A percentile compares a stretch with the other conserved stretches of the same genome.
phyloP scores from a whole-genome alignment of 75 land plant genomes.

The Larix kaempferi region DNA sequence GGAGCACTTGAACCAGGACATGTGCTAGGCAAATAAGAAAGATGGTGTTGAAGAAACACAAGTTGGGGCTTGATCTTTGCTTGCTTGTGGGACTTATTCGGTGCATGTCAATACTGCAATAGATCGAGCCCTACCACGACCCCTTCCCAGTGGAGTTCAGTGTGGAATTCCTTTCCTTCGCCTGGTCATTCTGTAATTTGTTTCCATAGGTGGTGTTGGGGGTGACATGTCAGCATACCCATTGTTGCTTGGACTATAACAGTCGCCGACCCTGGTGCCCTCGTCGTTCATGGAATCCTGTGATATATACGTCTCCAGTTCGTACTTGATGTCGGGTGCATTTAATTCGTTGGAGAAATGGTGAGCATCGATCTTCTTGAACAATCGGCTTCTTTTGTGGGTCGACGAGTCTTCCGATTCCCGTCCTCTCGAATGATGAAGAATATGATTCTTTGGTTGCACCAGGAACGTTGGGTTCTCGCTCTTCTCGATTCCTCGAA shows the following conservation, averaged over 20 bases:
- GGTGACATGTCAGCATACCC: slow-evolving; percentile 13
- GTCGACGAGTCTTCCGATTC: slow-evolving; percentile 35
- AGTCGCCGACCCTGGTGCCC: neutral
- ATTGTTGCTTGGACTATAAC: neutral
- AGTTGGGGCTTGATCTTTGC: too few species aligned
- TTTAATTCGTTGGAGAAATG: slow-evolving; percentile 19
- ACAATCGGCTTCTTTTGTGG: neutral
- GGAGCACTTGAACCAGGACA: neutral
- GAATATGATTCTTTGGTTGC: slow-evolving; percentile 14
- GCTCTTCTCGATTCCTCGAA: slow-evolving; percentile 22
- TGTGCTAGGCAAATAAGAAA: too few species aligned
- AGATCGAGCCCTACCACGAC: too few species aligned
- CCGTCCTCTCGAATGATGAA: neutral
- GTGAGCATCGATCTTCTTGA: slow-evolving; percentile 11
- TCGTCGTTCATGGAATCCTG: neutral
- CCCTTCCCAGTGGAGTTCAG: slow-evolving; percentile 66
- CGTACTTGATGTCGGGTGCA: neutral
- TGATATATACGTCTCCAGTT: neutral
- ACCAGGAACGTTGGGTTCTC: slow-evolving; percentile 22
- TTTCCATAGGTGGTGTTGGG: slow-evolving; percentile 31
- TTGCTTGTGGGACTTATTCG: too few species aligned
- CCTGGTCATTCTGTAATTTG: slow-evolving; percentile 24
- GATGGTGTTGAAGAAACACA: too few species aligned
- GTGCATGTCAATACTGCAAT: too few species aligned
- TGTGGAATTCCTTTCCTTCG: slow-evolving; percentile 81